A percentile compares a stretch with the other conserved stretches of the same genome.
These are phyloP conservation scores for Oxyria digyna DNA, from an alignment of 148 eudicot species.

Conservation along the genomic window DNA sequence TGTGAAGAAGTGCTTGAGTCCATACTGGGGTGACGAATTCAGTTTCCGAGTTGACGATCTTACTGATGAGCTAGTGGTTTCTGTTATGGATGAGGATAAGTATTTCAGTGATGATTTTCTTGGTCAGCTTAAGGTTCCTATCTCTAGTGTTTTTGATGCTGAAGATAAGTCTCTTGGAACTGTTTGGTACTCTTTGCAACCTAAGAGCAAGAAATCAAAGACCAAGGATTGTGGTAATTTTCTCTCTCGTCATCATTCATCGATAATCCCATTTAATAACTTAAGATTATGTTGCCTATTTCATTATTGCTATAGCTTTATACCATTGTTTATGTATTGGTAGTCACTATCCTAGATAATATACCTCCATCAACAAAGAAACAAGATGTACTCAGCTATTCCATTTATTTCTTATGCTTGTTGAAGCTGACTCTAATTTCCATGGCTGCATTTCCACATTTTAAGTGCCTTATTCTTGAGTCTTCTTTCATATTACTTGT, in stretches of 20 bases:
- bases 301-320: background rate
- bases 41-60: slow-evolving; percentile 74
- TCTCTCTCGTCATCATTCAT: background rate
- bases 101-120: slow-evolving; percentile 77
- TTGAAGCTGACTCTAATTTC: background rate
- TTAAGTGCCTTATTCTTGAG: background rate
- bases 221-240: slow-evolving; percentile 57
- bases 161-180: slow-evolving; percentile 69
- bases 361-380: background rate
- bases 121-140: slow-evolving; percentile 58
- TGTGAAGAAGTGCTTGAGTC: slow-evolving; percentile 72
- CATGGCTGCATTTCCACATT: background rate
- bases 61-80: slow-evolving; percentile 58
- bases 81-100: slow-evolving; percentile 86
- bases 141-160: slow-evolving; percentile 73
- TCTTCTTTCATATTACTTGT: background rate
- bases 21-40: slow-evolving; percentile 87
- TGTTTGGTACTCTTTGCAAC: slow-evolving; percentile 66
- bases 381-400: background rate
- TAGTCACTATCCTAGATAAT: background rate
- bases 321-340: background rate
- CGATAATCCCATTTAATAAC: background rate
- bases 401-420: background rate
- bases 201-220: slow-evolving; percentile 65
- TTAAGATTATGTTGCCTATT: background rate